A percentile compares a stretch with the other conserved stretches of the same genome.
Evolutionary conservation across 495 filamentous ascomycete species (phyloP).

Genomic region (Penicillium coffeae): DNA sequence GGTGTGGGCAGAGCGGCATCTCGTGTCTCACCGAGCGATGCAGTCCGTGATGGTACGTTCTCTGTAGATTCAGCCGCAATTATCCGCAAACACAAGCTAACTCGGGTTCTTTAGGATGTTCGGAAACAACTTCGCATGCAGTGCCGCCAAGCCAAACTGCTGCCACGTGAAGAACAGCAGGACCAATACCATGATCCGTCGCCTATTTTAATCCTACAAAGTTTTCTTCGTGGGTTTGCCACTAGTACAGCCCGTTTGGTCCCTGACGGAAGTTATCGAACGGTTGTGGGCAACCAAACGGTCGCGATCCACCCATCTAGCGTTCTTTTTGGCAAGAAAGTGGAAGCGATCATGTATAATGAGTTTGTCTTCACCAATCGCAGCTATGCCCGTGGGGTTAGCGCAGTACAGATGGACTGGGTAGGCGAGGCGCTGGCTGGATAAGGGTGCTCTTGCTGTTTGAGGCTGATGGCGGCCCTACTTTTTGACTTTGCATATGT

Average conservation of each 20-base stretch:
- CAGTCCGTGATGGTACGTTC: slow-evolving; percentile 62
- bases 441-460: slow-evolving; percentile 1
- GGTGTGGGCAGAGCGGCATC: slow-evolving; percentile 72
- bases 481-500: slow-evolving; percentile 13
- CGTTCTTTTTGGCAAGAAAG: slow-evolving; percentile 78
- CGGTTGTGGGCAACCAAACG: slow-evolving; percentile 74
- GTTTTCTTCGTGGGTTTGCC: slow-evolving; percentile 77
- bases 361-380: slow-evolving; percentile 94
- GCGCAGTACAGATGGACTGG: slow-evolving; percentile 84
- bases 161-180: slow-evolving; percentile 17
- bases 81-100: background rate
- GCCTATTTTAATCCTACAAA: slow-evolving; percentile 60
- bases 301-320: slow-evolving; percentile 89
- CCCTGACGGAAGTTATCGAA: slow-evolving; percentile 82
- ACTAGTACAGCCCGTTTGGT: slow-evolving; percentile 78
- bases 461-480: too few species aligned
- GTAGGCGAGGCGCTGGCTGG: slow-evolving; percentile 63
- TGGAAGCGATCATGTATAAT: slow-evolving; percentile 92
- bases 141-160: slow-evolving; percentile 46
- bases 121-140: slow-evolving; percentile 79
- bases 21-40: slow-evolving; percentile 82
- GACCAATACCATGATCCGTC: slow-evolving; percentile 24
- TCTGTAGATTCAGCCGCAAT: too few species aligned
- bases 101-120: slow-evolving; percentile 54
- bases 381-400: slow-evolving; percentile 87